Evolutionary conservation across 2,329 filamentous ascomycete genomes (phyloP), one percentile per base, ranked within the genome.

Genomic region (Chrysosphaeria jannelii): DNA sequence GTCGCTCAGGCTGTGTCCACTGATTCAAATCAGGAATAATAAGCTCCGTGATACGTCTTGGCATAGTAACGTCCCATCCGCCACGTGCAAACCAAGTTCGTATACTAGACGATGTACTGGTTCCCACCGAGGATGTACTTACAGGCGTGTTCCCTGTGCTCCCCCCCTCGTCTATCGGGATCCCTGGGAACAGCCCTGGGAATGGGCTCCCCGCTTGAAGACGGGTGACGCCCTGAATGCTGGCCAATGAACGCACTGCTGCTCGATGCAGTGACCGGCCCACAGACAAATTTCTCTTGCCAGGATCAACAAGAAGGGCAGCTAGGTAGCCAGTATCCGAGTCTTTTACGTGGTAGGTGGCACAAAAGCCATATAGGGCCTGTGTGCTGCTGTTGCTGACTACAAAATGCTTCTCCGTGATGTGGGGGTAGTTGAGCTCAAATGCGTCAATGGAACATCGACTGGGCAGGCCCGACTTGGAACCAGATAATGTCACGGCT

Each of bases 381-480:
- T 76, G 69, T 0, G 79, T 93, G 40, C 72, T 89, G 45, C 74
- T 88, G 39, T 91, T 93, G 11, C 79, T 62, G 15, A 93, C 79
- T 6, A 91, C 78, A 37, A 81, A 89, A 40, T 93, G 79, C 1
- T 65, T 51, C 42, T 90, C 76, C 26, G 72, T 61, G 14, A 89
- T 56, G 26, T 23, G 22, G 21, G 59, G 50, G 33, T 65, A 64
- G 31, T 55, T 59, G 3, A 90, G 47, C 27, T 78, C 58, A 39
- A 93, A 89, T 1, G 71, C 71, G 22, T 58, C 58, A n/a, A n/a
- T n/a, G 1, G 75, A 66, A 2, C 55, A 66, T 4, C 71, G 64
- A 17, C 63, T 60, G 14, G 58, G 53, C 5, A 89, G 45, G n/a
- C 16, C 16, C 7, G 7, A 7, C 7, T 18, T 18, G 16, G n/a